Evolutionary conservation across 106 monocot species (phyloP), one percentile per base, ranked within the genome.

Genomic region (Hemerocallis citrina): DNA sequence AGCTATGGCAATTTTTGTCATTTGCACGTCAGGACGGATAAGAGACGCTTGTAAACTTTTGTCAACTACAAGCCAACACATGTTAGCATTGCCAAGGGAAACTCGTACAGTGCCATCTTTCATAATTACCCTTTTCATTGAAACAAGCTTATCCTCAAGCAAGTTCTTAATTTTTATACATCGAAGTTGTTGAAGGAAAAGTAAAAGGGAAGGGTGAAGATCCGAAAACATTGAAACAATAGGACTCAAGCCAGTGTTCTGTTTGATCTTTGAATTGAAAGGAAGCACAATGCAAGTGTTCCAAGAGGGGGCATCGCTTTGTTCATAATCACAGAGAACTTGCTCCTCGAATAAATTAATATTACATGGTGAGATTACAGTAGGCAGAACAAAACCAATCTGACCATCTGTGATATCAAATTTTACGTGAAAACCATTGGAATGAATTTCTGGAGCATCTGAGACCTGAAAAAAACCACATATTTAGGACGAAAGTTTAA

Each of bases 381-480:
- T 85, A 16, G 85, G 85, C 42, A 85, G 72, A 69, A 85, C 72
- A 67, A 85, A 85, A 55, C 85, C 85, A 52, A 85, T 85, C 50
- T 72, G 76, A 40, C 76, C 85, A 3, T 79, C 73, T 34, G 55
- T 85, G 43, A 79, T 73, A 62, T 79, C 85, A 76, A 85, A 85
- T 37, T 85, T 85, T 36, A 85, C 76, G 60, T 85, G 85, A 64
- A 85, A 85, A 20, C 77, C 77, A 80, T 85, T 85, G 35, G 85
- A 85, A 64, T 85, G 85, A 66, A 85, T 85, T 73, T 85, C 85
- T 11, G 85, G 80, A 63, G 85, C 76, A 77, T 85, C 80, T 16
- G 56, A 33, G 9, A 57, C 34, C 56, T 57, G 56, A 57, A 34
- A 34, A 3, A 54, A 25, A 16, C 4, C 25, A 54, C 2, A 27